Percentiles rank a stretch among this genome's conserved stretches.
These are phyloP conservation scores for Beta vulgaris DNA, from an alignment of 148 eudicot species.

Conservation along the genomic window DNA sequence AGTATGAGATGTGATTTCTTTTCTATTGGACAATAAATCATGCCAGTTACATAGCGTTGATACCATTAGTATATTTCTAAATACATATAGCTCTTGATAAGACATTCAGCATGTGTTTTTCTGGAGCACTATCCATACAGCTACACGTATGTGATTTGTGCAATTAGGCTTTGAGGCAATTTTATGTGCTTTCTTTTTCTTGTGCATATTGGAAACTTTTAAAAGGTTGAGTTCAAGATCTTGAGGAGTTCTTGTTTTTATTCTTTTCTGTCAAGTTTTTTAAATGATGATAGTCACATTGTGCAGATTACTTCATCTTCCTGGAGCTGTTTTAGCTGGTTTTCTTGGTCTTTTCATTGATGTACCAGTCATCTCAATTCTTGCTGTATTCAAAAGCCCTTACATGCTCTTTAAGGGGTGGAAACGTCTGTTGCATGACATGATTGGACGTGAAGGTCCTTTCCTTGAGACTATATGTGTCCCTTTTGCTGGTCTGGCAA, in stretches of 20 bases:
- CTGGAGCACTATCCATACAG: neutral
- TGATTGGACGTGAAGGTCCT: conserved; percentile 95
- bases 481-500: conserved; percentile 93
- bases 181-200: neutral
- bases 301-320: conserved; percentile 68
- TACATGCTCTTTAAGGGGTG: conserved; percentile 95
- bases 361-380: conserved; percentile 58
- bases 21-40: neutral
- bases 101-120: neutral
- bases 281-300: neutral
- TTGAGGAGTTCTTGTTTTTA: neutral
- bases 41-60: neutral
- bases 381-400: conserved; percentile 79
- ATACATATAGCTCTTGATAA: neutral
- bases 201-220: neutral
- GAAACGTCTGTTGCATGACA: conserved; percentile 76
- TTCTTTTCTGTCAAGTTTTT: neutral
- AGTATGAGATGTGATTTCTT: neutral
- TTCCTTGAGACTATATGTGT: conserved; percentile 95
- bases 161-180: neutral
- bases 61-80: neutral
- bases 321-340: conserved; percentile 59
- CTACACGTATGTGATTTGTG: conserved; percentile 10
- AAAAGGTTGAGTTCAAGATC: neutral
- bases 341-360: conserved; percentile 60